Base-by-base conservation (phyloP, 2,329 filamentous ascomycete species). In the Colletotrichum incanum region DNA sequence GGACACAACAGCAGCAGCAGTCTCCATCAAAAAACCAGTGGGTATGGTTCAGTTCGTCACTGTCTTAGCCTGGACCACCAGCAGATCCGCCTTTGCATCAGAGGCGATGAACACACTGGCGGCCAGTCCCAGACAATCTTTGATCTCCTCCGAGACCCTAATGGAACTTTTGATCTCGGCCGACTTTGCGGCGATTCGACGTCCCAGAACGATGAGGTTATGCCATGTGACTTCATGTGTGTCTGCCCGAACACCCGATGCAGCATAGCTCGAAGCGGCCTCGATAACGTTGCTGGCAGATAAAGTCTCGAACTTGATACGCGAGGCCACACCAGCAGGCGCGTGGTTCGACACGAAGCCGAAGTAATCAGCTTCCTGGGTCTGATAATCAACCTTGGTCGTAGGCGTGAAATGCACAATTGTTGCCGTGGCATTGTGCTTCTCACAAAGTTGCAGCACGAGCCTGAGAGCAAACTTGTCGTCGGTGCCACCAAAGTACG, bases 401-500 rank as follows among this genome's bases (percentile, higher is more conserved):
- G 77, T 76, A 12, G 77, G 74, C 28, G 56, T 50, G n/a, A 83
- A 76, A 41, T 81, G 91, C 1, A 93, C 85, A 41, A 98, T 88
- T 0, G 93, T 96, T 0, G 92, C 94, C 0, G 94, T 95, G 34
- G 98, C 90, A 54, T 93, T 90, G 5, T 90, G 88, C 77, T 95
- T 96, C 79, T 92, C 91, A 0, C 92, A 94, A 0, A 99, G 87
- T 78, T 98, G 96, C 3, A 98, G 86, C 3, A 96, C 93, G 31
- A 98, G 89, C 1, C 92, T 87, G 0, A 98, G 86, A 0, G 95
- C 95, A 5, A 92, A 90, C 9, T 91, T 89, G 78, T 98, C 96
- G 78, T 99, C 96, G 1, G 86, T 84, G 11, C 94, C 94, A 23
- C 96, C 95, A 71, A 98, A 92, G 82, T 94, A 98, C 0, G 95